A percentile compares a stretch with the other conserved stretches of the same genome.
Evolutionary conservation across 257 asterid genomes (phyloP).

Genomic region (Eustoma russellianum): DNA sequence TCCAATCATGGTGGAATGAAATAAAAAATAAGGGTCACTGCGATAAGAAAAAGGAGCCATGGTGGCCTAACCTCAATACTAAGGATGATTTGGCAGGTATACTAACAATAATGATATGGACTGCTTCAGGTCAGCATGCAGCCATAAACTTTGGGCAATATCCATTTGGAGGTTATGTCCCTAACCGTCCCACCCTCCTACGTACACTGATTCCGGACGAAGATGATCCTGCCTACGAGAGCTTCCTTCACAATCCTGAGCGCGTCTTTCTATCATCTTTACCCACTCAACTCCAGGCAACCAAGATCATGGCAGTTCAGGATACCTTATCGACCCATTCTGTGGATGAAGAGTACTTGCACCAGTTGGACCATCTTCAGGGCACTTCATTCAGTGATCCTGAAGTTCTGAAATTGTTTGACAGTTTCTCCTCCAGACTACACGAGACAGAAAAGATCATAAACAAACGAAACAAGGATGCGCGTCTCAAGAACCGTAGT

Average conservation of each 20-base stretch:
- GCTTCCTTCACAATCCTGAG: constrained; percentile 58
- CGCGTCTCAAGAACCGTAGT: constrained; percentile 43
- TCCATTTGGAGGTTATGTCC: constrained; percentile 84
- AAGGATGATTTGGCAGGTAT: constrained; percentile 60
- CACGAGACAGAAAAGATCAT: constrained; percentile 63
- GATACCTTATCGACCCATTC: constrained; percentile 87
- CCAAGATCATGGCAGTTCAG: constrained; percentile 92
- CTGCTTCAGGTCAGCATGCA: constrained; percentile 92
- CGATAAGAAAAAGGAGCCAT: constrained; percentile 59
- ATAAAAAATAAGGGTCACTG: constrained; percentile 67
- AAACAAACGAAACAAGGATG: constrained; percentile 47
- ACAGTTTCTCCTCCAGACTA: constrained; percentile 40
- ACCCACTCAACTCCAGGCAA: constrained; percentile 90
- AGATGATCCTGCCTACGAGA: constrained; percentile 46
- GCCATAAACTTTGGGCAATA: constrained; percentile 95
- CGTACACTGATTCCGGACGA: constrained; percentile 52
- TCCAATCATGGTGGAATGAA: constrained; percentile 92
- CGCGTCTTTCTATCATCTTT: constrained; percentile 67
- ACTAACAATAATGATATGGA: constrained; percentile 71
- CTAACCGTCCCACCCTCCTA: constrained; percentile 84
- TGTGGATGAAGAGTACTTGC: constrained; percentile 70
- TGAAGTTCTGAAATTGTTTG: constrained; percentile 47
- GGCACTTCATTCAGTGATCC: constrained; percentile 46
- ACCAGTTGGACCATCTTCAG: constrained; percentile 61
- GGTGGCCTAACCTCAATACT: constrained; percentile 82